Evolutionary conservation across 2,329 filamentous ascomycete species (phyloP), one percentile per base, ranked within the genome.

Genomic region (Sporothrix brasiliensis): DNA sequence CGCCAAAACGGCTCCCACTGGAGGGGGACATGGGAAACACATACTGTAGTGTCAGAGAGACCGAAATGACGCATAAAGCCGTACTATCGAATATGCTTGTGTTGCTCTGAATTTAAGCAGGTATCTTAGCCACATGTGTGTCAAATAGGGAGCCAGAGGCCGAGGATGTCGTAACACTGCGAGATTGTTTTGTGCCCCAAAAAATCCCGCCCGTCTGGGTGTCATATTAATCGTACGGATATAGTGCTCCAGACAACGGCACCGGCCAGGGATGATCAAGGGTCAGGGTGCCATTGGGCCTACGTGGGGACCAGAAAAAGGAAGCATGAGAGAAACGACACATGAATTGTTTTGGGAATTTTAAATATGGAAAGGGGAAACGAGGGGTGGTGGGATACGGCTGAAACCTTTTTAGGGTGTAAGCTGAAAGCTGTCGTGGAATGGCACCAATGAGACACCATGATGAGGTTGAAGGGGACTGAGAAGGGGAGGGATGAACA

Each of bases 241-340:
- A 47, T 27, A 63, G 27, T 47, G 58, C 39, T 27, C 58, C 39
- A 39, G 39, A 10, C 58, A 63, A 47, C 19, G 41, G 39, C 39
- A 47, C 7, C 47, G 58, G 58, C 39, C 21, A 63, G 39, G 58
- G 39, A 61, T 61, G 39, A 13, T 19, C 58, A 11, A 27, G 47
- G 16, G 27, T 34, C 47, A 53, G 44, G 47, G 47, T 66, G 14
- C 4, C 30, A 52, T 52, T 66, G 47, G 47, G 13, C 30, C 27
- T 63, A 21, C 58, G 47, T 47, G 39, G 10, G 39, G 58, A 47
- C 47, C 39, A 63, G 58, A 11, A 47, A 63, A 63, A 63, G 21
- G 14, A 63, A 47, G 58, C 39, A 47, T 14, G 13, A 9, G 44
- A 19, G 13, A n/a, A 4, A 44, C 34, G 39, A 44, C 56, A 44